Evolutionary conservation across 1,139 yeast species (phyloP).

Genomic region (Debaryomycetaceae sp.): DNA sequence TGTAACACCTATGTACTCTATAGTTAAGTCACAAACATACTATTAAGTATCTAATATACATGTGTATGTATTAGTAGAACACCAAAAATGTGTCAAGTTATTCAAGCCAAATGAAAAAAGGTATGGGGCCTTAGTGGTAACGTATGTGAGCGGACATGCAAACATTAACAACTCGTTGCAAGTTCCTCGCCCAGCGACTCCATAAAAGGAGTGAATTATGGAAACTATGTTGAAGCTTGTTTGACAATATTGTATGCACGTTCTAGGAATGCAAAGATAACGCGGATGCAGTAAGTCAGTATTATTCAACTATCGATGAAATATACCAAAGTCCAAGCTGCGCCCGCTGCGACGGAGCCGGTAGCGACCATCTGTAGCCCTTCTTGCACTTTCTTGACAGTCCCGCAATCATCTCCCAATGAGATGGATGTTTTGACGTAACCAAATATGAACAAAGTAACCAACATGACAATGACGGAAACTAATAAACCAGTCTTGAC

Average conservation of each 20-base stretch:
- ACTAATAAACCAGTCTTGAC: constrained; percentile 75
- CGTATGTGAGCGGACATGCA: neutral
- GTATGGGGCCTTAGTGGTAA: too few species aligned
- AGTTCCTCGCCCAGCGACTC: neutral
- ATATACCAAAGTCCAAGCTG: constrained; percentile 91
- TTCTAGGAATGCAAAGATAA: neutral
- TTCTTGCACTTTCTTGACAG: constrained; percentile 59
- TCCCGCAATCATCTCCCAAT: constrained; percentile 72
- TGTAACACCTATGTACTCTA: too few species aligned
- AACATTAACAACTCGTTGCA: neutral
- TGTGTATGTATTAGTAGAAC: neutral
- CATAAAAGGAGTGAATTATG: neutral
- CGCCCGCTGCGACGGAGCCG: constrained; percentile 95
- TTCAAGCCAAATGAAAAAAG: neutral
- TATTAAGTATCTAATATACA: neutral
- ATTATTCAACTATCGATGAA: constrained; percentile 49
- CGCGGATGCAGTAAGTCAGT: neutral
- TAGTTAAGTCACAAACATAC: neutral
- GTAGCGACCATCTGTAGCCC: constrained; percentile 90
- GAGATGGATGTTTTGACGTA: constrained; percentile 80
- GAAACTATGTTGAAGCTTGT: neutral
- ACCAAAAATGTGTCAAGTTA: neutral
- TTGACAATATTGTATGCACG: neutral
- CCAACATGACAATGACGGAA: constrained; percentile 76
- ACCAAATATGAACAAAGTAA: constrained; percentile 87